These are phyloP conservation scores for Metschnikowia proteae DNA, from an alignment of 805 yeast species.

Conservation along the genomic window DNA sequence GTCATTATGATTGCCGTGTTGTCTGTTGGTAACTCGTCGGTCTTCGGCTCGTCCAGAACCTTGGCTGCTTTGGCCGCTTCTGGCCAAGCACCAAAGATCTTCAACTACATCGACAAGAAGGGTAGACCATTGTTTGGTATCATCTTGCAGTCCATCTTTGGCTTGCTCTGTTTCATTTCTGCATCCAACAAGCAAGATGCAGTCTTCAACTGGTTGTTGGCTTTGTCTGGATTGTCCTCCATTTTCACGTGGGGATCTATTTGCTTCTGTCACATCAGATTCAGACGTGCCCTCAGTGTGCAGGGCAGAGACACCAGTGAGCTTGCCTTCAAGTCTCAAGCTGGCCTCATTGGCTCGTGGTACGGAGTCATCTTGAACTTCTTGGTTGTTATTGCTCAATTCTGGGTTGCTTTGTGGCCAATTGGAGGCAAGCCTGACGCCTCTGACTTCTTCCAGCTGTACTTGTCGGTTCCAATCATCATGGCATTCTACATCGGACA, in stretches of 20 bases:
- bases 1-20: slow-evolving; percentile 37
- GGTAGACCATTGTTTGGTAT: slow-evolving; percentile 44
- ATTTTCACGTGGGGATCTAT: slow-evolving; percentile 29
- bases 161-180: slow-evolving; percentile 62
- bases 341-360: slow-evolving; percentile 52
- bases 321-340: slow-evolving; percentile 50
- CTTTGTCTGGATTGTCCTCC: slow-evolving; percentile 25
- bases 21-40: slow-evolving; percentile 65
- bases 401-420: slow-evolving; percentile 65
- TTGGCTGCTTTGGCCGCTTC: slow-evolving; percentile 65
- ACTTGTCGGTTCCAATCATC: slow-evolving; percentile 62
- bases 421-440: slow-evolving; percentile 33
- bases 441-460: slow-evolving; percentile 55
- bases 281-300: slow-evolving; percentile 22
- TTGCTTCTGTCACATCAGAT: slow-evolving; percentile 24
- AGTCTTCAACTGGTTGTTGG: slow-evolving; percentile 26
- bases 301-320: slow-evolving; percentile 34
- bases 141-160: slow-evolving; percentile 38
- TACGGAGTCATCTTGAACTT: slow-evolving; percentile 47
- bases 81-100: slow-evolving; percentile 59
- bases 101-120: slow-evolving; percentile 39
- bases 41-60: slow-evolving; percentile 71
- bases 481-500: slow-evolving; percentile 54
- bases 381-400: slow-evolving; percentile 54
- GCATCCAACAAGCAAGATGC: slow-evolving; percentile 23